Evolutionary conservation across 2,329 filamentous ascomycete genomes (phyloP), one percentile per base, ranked within the genome.

Genomic region (Tolypocladium tropicale): DNA sequence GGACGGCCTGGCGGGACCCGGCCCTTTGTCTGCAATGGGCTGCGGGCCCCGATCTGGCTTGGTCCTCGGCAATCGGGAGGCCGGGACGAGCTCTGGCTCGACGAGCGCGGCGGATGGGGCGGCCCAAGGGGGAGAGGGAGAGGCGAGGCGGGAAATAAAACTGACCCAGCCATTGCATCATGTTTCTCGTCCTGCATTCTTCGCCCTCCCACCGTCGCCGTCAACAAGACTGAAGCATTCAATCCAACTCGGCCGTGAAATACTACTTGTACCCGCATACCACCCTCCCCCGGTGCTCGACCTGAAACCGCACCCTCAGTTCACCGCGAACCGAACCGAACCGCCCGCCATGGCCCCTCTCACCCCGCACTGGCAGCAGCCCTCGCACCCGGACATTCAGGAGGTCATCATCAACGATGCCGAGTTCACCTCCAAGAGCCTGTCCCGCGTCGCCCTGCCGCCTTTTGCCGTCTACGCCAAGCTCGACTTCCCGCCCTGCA

Each of bases 381-480:
- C 82, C 56, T 85, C 82, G 39, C 82, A 85, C 69, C 78, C 81
- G 12, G 66, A 73, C 49, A 70, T 84, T 62, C 81, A 83, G 65
- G 71, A 82, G 58, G 81, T 85, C 64, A 68, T 82, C 60, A 70
- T 77, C 67, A 76, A 77, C 64, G 72, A 77, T 55, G 70, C 74
- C 58, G 75, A 78, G 58, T 86, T 81, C 70, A 79, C 78, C 59
- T 81, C 82, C 59, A 84, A 83, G 70, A 83, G 81, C 65, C 65
- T 82, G 60, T 83, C 83, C 43, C 77, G 71, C 59, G 70, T 81
- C 56, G 62, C 73, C 21, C 71, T 86, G 49, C 76, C 83, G 2
- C 80, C 83, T 2, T 86, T 86, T 70, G 82, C 78, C 37, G 72
- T 88, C 52, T 88, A 82, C 59, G 85, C 86, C 54, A 85, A 84